Base-by-base conservation (phyloP, 148 eudicot genomes). In the Tetragonia tetragonoides region DNA sequence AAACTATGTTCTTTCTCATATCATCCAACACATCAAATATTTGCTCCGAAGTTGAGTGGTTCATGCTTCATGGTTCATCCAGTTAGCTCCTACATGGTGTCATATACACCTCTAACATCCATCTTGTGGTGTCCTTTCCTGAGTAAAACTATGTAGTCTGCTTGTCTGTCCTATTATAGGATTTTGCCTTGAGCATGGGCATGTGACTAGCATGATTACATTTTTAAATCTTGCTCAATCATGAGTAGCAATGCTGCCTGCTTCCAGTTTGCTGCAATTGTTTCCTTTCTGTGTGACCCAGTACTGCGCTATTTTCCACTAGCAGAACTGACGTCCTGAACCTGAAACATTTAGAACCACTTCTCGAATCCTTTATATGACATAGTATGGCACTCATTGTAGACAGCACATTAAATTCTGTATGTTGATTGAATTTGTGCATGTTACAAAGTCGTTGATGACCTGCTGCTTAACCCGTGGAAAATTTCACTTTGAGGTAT, bases 401-500 rank as follows among this genome's bases (percentile, higher is more conserved):
- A 17, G 73, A 20, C 73, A 15, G 17, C 34, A 18, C 44, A 54
- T 72, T 12, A 28, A 40, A 38, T 46, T 3, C 21, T 64, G 47
- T 63, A 2, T 21, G n/a, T 64, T 23, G 20, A 23, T 51, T 71
- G 40, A 61, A 62, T 38, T 24, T 28, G 51, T 34, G 34, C n/a
- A 7, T 38, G 17, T 54, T 38, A 65, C 60, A 49, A 68, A 44
- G 40, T 56, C 56, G 44, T 70, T 6, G 14, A 4, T 53, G 46
- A 53, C n/a, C 53, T 37, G 54, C 41, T 34, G 7, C 23, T 64
- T 80, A 47, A 70, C 39, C 63, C 37, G 18, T 76, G 20, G 28
- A 21, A 8, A n/a, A 28, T 68, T 67, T 72, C 68, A 37, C 20
- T 77, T 73, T 78, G 84, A 82, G 78, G 47, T 21, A 82, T 82